Conservation (phyloP, 2,329 filamentous ascomycete species). For the Sarocladium kiliense region DNA sequence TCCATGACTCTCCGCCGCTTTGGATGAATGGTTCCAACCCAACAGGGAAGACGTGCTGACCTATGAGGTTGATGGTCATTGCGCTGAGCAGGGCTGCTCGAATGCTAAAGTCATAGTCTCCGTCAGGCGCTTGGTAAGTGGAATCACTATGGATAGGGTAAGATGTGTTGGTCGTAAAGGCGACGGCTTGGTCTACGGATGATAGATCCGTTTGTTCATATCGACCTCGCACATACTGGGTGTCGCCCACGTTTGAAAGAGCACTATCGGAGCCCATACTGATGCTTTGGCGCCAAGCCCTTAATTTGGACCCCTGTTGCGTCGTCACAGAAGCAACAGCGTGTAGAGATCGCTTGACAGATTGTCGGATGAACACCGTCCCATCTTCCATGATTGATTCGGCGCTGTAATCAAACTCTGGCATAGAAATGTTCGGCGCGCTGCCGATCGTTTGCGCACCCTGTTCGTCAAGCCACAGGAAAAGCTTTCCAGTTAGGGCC, state of each 20-base stretch:
- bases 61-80: conserved; percentile 37
- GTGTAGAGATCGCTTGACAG: neutral
- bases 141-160: conserved; percentile 18
- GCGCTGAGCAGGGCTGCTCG: conserved; percentile 18
- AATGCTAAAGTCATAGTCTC: neutral
- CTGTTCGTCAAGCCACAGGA: conserved; percentile 63
- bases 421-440: neutral
- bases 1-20: conserved; percentile 13
- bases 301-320: conserved; percentile 1
- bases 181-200: conserved; percentile 55
- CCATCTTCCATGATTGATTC: conserved; percentile 5
- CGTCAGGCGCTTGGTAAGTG: neutral
- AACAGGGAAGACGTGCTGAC: conserved; percentile 46
- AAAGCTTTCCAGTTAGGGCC: conserved; percentile 75
- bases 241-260: conserved; percentile 42
- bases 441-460: neutral
- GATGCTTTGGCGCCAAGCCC: conserved; percentile 35
- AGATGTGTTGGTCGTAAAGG: conserved; percentile 47
- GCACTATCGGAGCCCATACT: conserved; percentile 57
- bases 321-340: conserved; percentile 34
- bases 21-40: conserved; percentile 51
- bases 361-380: conserved; percentile 14
- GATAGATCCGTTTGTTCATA: conserved; percentile 16
- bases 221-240: conserved; percentile 4
- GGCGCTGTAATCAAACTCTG: conserved; percentile 28